A percentile compares a stretch with the other conserved stretches of the same genome.
Evolutionary conservation across 75 land plant genomes (phyloP).

Genomic region (Isoetes taiwanensis): DNA sequence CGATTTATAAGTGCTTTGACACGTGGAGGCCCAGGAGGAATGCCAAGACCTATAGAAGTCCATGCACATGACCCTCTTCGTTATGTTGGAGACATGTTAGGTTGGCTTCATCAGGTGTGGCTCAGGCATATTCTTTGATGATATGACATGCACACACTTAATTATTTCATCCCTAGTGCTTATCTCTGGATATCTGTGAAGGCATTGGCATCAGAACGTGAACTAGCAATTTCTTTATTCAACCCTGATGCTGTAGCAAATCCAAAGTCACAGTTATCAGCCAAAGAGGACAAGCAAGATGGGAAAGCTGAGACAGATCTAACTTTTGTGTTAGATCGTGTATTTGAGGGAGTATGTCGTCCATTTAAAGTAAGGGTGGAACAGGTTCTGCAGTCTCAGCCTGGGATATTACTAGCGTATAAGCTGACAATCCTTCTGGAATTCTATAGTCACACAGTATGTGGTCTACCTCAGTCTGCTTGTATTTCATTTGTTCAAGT

Average conservation of each 20-base stretch:
- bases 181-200: slow-evolving; percentile 9
- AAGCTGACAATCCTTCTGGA: slow-evolving; percentile 81
- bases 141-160: not conserved
- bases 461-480: not conserved
- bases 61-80: slow-evolving; percentile 98
- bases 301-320: slow-evolving; percentile 46
- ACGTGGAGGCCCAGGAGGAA: slow-evolving; percentile 98
- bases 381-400: slow-evolving; percentile 95
- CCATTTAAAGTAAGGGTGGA: slow-evolving; percentile 98
- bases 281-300: slow-evolving; percentile 22
- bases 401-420: slow-evolving; percentile 64
- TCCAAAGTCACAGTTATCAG: not conserved
- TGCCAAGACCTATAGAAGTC: slow-evolving; percentile 99
- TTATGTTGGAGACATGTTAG: slow-evolving; percentile 98
- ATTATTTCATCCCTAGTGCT: not conserved
- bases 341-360: slow-evolving; percentile 96
- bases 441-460: slow-evolving; percentile 78
- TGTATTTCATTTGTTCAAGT: not conserved
- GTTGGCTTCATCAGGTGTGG: slow-evolving; percentile 87
- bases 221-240: slow-evolving; percentile 60
- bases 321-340: slow-evolving; percentile 78
- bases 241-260: slow-evolving; percentile 53
- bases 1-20: slow-evolving; percentile 95
- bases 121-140: not conserved
- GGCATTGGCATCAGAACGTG: slow-evolving; percentile 97